A percentile compares a stretch with the other conserved stretches of the same genome.
These are phyloP conservation scores for Colletotrichum cereale DNA, from an alignment of 2,329 filamentous ascomycete genomes.

Conservation along the genomic window DNA sequence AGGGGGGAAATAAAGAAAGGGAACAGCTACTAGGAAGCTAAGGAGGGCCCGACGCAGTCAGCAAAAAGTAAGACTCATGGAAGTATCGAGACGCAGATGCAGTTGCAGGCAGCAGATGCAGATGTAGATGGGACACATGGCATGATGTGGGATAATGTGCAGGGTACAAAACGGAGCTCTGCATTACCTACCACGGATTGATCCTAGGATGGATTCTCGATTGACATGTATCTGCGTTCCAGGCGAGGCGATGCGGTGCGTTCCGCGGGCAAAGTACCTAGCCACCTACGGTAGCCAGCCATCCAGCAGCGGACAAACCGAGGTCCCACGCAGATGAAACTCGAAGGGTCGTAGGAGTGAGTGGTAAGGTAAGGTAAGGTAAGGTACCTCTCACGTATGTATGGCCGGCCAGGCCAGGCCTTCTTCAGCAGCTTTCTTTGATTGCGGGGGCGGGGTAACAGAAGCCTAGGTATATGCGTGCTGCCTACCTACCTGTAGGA, in stretches of 20 bases:
- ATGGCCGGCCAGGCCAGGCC: neutral
- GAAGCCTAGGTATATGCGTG: neutral
- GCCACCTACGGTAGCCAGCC: neutral
- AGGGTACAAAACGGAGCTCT: slow-evolving; percentile 12
- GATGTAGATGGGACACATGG: slow-evolving; percentile 5
- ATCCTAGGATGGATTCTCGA: slow-evolving; percentile 22
- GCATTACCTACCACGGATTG: slow-evolving; percentile 29
- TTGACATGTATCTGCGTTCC: slow-evolving; percentile 36
- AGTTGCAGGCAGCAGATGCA: slow-evolving; percentile 3
- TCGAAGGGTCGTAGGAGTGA: slow-evolving; percentile 30
- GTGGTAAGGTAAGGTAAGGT: neutral
- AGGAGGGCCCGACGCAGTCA: slow-evolving; percentile 23
- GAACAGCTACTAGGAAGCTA: slow-evolving; percentile 32
- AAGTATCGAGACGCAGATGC: neutral
- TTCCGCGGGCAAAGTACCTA: slow-evolving; percentile 18
- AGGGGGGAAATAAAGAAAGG: slow-evolving; percentile 3
- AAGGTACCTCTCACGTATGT: neutral
- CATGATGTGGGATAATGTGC: slow-evolving; percentile 23
- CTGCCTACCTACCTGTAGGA: neutral
- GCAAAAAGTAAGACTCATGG: neutral
- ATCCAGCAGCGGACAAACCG: slow-evolving; percentile 4
- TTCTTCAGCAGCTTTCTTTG: slow-evolving; percentile 12
- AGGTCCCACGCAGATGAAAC: slow-evolving; percentile 40
- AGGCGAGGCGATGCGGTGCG: slow-evolving; percentile 21
- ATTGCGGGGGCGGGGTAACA: slow-evolving; percentile 20